A percentile compares a stretch with the other conserved stretches of the same genome.
These are phyloP conservation scores for Candida maltosa DNA, from an alignment of 805 yeast species.

Conservation along the genomic window DNA sequence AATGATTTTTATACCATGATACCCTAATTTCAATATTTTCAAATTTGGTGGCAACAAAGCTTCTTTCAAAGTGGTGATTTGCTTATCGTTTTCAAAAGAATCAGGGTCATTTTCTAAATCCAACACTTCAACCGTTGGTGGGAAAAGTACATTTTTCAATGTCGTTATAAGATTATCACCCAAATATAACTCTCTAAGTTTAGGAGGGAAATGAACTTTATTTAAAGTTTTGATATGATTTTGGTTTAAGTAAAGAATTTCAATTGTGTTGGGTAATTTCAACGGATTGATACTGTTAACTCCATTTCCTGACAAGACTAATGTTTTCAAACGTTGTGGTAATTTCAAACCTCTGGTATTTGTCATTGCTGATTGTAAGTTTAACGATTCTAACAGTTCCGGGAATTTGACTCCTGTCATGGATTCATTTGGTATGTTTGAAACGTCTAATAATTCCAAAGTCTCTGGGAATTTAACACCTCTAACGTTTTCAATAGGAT, in stretches of 20 bases:
- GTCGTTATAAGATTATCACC: constrained; percentile 45
- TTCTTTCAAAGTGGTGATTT: constrained; percentile 39
- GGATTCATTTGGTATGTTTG: constrained; percentile 43
- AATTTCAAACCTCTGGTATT: constrained; percentile 41
- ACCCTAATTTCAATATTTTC: constrained; percentile 33
- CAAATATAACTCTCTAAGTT: constrained; percentile 31
- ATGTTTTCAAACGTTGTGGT: constrained; percentile 26
- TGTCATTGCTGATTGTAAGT: constrained; percentile 43
- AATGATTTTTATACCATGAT: constrained; percentile 35
- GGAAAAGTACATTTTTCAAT: constrained; percentile 40
- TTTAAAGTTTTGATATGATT: constrained; percentile 44
- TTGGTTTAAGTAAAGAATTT: constrained; percentile 31
- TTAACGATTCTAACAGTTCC: constrained; percentile 31
- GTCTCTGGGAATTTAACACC: constrained; percentile 39
- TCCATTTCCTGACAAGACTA: constrained; percentile 36
- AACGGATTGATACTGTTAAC: constrained; percentile 45
- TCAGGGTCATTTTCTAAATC: constrained; percentile 43
- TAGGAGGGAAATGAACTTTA: constrained; percentile 37
- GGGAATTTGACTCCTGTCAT: constrained; percentile 48
- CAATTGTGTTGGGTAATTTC: constrained; percentile 38
- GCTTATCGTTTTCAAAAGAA: constrained; percentile 38
- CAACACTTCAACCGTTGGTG: constrained; percentile 33
- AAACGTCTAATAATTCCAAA: constrained; percentile 33
- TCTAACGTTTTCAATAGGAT: constrained; percentile 42
- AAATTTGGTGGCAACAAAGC: constrained; percentile 35